These are phyloP conservation scores for Penicillium sp. DNA, from an alignment of 2,329 filamentous ascomycete species.

Conservation along the genomic window DNA sequence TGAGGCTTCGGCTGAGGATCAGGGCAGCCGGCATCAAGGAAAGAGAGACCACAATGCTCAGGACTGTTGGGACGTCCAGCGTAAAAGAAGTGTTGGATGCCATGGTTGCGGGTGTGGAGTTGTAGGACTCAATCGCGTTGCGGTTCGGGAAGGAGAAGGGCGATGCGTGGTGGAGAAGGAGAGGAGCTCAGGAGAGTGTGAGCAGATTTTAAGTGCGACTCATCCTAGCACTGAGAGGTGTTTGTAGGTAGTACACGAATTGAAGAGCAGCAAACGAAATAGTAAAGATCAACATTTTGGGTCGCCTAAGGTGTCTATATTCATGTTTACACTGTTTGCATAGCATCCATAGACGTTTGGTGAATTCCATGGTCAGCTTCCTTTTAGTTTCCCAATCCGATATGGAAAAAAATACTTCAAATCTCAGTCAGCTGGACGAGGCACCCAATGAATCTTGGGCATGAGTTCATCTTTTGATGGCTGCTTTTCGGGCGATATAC, in stretches of 20 bases:
- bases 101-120: slow-evolving; percentile 13
- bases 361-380: neutral
- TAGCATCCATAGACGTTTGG: too few species aligned
- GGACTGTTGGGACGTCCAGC: slow-evolving; percentile 49
- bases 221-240: neutral
- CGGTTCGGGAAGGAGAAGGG: neutral
- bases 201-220: neutral
- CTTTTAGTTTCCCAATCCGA: neutral
- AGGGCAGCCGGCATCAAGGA: slow-evolving; percentile 57
- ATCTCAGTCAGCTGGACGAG: too few species aligned
- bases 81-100: slow-evolving; percentile 32
- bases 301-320: neutral
- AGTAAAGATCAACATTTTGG: neutral
- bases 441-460: too few species aligned
- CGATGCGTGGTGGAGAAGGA: neutral
- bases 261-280: neutral
- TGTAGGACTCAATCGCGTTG: neutral
- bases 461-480: too few species aligned
- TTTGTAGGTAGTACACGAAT: neutral
- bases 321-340: neutral
- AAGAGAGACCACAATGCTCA: slow-evolving; percentile 57
- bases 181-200: neutral
- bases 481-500: too few species aligned
- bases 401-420: too few species aligned
- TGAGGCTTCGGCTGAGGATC: slow-evolving; percentile 48